Base-by-base conservation (phyloP, 2,329 filamentous ascomycete genomes). In the Alternaria sp. region DNA sequence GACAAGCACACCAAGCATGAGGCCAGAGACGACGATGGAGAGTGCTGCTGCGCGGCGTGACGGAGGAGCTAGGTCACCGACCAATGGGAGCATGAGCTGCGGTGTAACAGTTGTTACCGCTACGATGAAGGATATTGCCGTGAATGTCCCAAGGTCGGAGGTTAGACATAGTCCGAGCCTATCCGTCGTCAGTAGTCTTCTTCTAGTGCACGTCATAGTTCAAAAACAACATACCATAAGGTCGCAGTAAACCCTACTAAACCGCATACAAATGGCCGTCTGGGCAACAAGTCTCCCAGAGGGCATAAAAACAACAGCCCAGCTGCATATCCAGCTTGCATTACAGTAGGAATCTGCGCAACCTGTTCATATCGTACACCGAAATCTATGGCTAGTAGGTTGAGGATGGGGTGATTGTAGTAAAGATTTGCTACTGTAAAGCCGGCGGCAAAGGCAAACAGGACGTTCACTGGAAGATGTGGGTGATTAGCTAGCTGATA, bases 381-480 rank as follows among this genome's bases (percentile, higher is more conserved):
- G 71, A 95, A 94, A 16, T 91, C 89, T 9, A 82, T 75, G 0
- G 92, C 91, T 41, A 95, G 83, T 51, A 91, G 86, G 71, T 93
- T 92, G 24, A 94, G 81, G 47, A 94, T 91, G 0, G 92, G 91
- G 69, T 94, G 91, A 60, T 86, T 91, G 77, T 94, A 93, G 79
- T 94, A 94, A 3, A 94, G 81, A 67, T 94, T 94, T 18, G 91
- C 91, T 7, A 94, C 91, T 0, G 90, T 92, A 66, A 92, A 92
- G 88, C 4, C 88, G 85, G 80, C 84, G 0, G 85, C 90, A 69
- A 90, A 84, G 1, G 85, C 89, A 63, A 93, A 92, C 1, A 94
- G 78, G 3, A 93, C 74, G 69, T 94, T 94, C 72, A 92, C 58
- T 61, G 24, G 14, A 42, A 41, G 4, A 12, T 22, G 11, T 32